These are phyloP conservation scores for Cladosporium phlei DNA, from an alignment of 2,329 filamentous ascomycete species.

Conservation along the genomic window DNA sequence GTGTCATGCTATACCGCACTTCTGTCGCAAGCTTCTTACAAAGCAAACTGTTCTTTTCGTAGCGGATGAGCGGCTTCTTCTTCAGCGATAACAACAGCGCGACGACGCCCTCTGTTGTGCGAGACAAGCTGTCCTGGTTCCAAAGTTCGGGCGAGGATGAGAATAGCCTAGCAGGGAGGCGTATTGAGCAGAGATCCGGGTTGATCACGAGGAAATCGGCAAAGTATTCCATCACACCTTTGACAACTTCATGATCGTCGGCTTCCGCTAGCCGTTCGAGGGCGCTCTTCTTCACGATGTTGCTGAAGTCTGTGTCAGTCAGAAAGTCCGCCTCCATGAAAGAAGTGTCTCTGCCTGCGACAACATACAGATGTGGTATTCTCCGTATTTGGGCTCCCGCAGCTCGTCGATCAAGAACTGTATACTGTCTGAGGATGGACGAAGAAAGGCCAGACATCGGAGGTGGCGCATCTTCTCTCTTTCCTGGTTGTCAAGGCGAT, in stretches of 20 bases:
- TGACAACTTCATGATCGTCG: conserved; percentile 95
- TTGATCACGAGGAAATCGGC: conserved; percentile 95
- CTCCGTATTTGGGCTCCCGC: conserved; percentile 91
- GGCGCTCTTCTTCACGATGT: conserved; percentile 93
- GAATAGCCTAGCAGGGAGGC: conserved; percentile 28
- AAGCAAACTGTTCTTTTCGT: conserved; percentile 82
- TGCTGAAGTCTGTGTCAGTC: conserved; percentile 70
- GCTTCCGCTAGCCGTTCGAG: conserved; percentile 91
- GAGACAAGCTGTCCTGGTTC: conserved; percentile 82
- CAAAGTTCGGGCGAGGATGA: conserved; percentile 65
- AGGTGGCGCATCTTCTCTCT: conserved; percentile 98
- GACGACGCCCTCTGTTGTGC: conserved; percentile 80
- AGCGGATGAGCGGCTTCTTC: conserved; percentile 92
- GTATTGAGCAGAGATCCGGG: conserved; percentile 61
- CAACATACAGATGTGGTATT: conserved; percentile 75
- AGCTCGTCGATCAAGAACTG: conserved; percentile 93
- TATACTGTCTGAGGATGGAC: conserved; percentile 87
- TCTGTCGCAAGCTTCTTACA: conserved; percentile 92
- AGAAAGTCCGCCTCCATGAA: conserved; percentile 22
- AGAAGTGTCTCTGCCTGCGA: conserved; percentile 16
- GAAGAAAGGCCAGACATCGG: conserved; percentile 85
- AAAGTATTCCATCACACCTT: conserved; percentile 89
- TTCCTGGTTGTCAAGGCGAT: conserved; percentile 82
- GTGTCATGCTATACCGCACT: conserved; percentile 84
- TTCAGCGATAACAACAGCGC: conserved; percentile 83